Conservation (phyloP, 495 filamentous ascomycete species). For the Aspergillus olivimuriae region DNA sequence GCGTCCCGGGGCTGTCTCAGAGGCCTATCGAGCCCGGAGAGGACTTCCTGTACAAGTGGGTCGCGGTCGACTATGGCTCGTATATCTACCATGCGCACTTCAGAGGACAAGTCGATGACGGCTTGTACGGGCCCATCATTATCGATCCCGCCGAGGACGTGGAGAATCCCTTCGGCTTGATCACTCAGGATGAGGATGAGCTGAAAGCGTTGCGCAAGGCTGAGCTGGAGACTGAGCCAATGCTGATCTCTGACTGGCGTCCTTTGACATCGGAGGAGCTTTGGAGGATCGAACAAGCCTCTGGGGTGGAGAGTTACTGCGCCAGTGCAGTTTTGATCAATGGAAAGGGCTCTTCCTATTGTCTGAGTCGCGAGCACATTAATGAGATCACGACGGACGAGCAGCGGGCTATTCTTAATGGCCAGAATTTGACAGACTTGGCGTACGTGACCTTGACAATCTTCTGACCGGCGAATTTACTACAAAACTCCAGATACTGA, state of each 20-base stretch:
- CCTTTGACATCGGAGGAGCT: conserved; percentile 42
- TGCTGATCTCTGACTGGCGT: conserved; percentile 51
- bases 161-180: conserved; percentile 39
- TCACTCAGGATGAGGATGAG: conserved; percentile 30
- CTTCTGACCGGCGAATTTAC: too few species aligned
- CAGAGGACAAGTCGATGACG: conserved; percentile 48
- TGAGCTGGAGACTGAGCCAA: conserved; percentile 33
- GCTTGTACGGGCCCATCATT: conserved; percentile 47
- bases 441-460: too few species aligned
- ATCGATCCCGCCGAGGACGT: conserved; percentile 28
- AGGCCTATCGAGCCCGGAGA: conserved; percentile 35
- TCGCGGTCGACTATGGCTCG: conserved; percentile 20
- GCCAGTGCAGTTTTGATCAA: conserved; percentile 50
- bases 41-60: conserved; percentile 46
- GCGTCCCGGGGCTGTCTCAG: conserved; percentile 47
- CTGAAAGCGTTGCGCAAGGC: conserved; percentile 41
- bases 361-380: conserved; percentile 32
- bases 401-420: conserved; percentile 17
- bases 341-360: conserved; percentile 46
- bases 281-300: conserved; percentile 26
- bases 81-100: conserved; percentile 49
- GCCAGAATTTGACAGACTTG: conserved; percentile 37
- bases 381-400: conserved; percentile 24
- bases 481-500: too few species aligned
- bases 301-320: conserved; percentile 33